Conservation (phyloP, 2,329 filamentous ascomycete species). For the Colletotrichum sp. region DNA sequence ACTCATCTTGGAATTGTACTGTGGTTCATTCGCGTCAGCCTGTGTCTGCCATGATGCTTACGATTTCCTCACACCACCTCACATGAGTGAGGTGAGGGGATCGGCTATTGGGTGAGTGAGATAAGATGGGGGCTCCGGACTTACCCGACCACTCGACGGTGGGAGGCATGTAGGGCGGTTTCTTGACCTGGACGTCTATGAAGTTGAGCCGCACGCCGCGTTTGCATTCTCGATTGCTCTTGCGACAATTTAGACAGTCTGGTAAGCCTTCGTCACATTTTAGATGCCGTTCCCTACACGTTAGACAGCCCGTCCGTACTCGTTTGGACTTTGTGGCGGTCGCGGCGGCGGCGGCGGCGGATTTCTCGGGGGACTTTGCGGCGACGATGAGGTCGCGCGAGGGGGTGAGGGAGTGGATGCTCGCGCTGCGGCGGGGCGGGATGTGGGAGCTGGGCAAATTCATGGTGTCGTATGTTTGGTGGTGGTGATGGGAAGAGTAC, state of each 20-base stretch:
- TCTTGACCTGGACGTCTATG: constrained; percentile 79
- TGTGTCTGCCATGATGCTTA: not conserved
- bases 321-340: constrained; percentile 72
- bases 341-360: constrained; percentile 8
- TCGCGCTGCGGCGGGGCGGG: constrained; percentile 19
- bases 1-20: constrained; percentile 88
- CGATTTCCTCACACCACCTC: not conserved
- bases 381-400: constrained; percentile 16
- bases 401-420: constrained; percentile 21
- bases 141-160: constrained; percentile 69
- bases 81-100: not conserved
- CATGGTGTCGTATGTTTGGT: constrained; percentile 14
- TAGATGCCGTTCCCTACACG: constrained; percentile 86
- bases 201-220: constrained; percentile 89
- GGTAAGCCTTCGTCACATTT: constrained; percentile 83
- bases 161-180: constrained; percentile 66
- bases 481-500: constrained; percentile 25
- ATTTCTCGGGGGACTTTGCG: constrained; percentile 14
- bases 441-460: constrained; percentile 24
- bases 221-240: constrained; percentile 85
- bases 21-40: fast-evolving
- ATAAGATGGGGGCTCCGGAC: constrained; percentile 22
- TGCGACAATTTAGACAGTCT: constrained; percentile 79
- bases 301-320: constrained; percentile 88
- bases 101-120: not conserved